Evolutionary conservation across 1,284 basidiomycete species (phyloP), one percentile per base, ranked within the genome.

Genomic region (Malassezia furfur): DNA sequence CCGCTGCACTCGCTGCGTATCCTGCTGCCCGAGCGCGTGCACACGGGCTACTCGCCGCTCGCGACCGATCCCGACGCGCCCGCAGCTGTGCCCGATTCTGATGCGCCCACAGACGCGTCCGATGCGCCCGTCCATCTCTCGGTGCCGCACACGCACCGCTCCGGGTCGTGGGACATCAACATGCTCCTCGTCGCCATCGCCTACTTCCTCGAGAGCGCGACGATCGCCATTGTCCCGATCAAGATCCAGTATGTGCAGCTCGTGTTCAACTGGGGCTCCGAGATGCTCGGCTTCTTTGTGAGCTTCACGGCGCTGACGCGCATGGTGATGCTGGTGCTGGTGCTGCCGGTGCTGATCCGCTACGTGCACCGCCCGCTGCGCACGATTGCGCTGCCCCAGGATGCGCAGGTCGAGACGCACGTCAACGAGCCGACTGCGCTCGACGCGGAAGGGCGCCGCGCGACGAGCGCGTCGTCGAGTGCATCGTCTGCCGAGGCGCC

Each of bases 241-340:
- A 73, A 74, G 50, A 57, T 70, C 31, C 65, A 67, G 50, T 74
- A 74, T 37, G 68, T 71, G 0, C 64, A 68, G 46, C 45, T 66
- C 30, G 54, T 61, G 12, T 74, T 70, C 45, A 58, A 63, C 41
- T 74, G 71, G 72, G 66, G 59, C 30, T 62, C 69, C 1, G 56
- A 61, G 3, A 59, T 66, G 53, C 48, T 74, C 5, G 71, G 70
- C 11, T 56, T 60, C 41, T 74, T 63, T 37, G 58, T 74, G n/a
- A 70, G 64, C 5, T 67, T 65, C 52, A 57, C 61, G 22, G 61
- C 65, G 25, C 21, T 72, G 32, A 52, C 63, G 12, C 61, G 72
- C 22, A 70, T 73, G 12, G 31, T 73, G 9, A 61, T 65, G 5
- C 61, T 74, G 11, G 63, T 61, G 2, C 50, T 65, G 36, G 49